phyloP scores from a whole-genome alignment of 1,284 basidiomycete genomes.

The Cryptococcus sp. region DNA sequence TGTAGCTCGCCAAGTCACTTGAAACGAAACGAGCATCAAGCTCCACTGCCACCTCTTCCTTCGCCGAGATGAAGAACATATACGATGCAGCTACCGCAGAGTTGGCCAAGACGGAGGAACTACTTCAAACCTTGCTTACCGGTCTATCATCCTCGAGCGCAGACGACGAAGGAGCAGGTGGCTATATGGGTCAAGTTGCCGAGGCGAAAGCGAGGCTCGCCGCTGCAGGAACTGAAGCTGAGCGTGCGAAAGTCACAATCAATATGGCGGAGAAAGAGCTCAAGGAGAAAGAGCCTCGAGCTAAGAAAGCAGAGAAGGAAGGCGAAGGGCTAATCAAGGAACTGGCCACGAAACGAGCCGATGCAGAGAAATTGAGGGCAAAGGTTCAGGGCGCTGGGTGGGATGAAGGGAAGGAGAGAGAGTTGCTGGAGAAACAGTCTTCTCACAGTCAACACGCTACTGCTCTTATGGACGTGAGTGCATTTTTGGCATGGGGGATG shows the following conservation, averaged over 20 bases:
- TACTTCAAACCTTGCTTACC: conserved; percentile 92
- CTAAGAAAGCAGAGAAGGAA: conserved; percentile 81
- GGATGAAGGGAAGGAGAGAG: conserved; percentile 70
- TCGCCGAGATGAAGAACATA: conserved; percentile 54
- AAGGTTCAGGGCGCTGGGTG: conserved; percentile 67
- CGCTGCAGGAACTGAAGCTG: conserved; percentile 75
- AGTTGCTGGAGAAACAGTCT: conserved; percentile 58
- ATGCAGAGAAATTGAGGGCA: conserved; percentile 58
- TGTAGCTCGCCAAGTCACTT: conserved; percentile 58
- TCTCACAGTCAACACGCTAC: conserved; percentile 59
- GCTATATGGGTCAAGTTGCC: conserved; percentile 94
- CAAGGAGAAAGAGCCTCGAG: conserved; percentile 68
- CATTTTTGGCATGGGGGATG: background rate
- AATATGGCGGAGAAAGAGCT: conserved; percentile 77
- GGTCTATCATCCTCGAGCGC: conserved; percentile 68
- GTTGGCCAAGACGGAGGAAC: conserved; percentile 75
- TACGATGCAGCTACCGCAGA: conserved; percentile 64
- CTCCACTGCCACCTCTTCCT: conserved; percentile 47
- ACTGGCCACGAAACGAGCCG: conserved; percentile 59
- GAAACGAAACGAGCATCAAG: conserved; percentile 60
- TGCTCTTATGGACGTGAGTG: conserved; percentile 61
- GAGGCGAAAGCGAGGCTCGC: conserved; percentile 75
- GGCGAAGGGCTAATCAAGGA: conserved; percentile 67
- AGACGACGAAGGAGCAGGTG: conserved; percentile 63
- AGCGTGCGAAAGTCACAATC: conserved; percentile 76